phyloP scores from a whole-genome alignment of 2,329 filamentous ascomycete genomes.

The Verticillium nonalfalfae region DNA sequence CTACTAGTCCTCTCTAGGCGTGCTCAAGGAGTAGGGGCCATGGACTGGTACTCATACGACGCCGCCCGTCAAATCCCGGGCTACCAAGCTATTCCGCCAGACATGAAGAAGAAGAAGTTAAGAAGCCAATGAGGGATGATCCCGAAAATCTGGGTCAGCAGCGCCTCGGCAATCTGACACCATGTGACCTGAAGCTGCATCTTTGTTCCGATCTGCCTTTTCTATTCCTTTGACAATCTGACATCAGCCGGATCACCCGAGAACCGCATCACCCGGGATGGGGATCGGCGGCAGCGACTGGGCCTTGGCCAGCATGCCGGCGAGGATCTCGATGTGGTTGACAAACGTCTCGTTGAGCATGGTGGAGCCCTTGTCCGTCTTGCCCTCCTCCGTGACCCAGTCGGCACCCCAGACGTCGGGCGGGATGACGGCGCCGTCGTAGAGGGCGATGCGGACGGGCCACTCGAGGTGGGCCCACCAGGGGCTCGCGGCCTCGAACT shows the following conservation, averaged over 20 bases:
- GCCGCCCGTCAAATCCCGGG: too few relatives aligned
- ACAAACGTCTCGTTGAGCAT: conserved; percentile 24
- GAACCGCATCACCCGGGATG: conserved; percentile 7
- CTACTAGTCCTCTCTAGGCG: too few relatives aligned
- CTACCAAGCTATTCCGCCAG: too few relatives aligned
- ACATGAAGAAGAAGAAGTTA: too few relatives aligned
- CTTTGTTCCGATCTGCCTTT: background rate
- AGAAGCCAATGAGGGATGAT: too few relatives aligned
- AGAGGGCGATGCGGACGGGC: conserved; percentile 53
- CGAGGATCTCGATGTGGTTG: conserved; percentile 39
- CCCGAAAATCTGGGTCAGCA: too few relatives aligned
- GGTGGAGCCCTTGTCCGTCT: conserved; percentile 19
- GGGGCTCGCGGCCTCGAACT: conserved; percentile 51
- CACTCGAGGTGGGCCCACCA: conserved; percentile 59
- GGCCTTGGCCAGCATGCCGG: conserved; percentile 27
- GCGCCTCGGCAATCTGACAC: too few relatives aligned
- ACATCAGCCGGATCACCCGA: background rate
- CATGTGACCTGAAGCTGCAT: too few relatives aligned
- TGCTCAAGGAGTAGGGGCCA: too few relatives aligned
- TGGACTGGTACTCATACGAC: too few relatives aligned
- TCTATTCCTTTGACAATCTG: background rate
- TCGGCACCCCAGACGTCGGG: conserved; percentile 51
- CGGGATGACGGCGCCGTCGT: conserved; percentile 46
- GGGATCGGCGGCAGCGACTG: conserved; percentile 19
- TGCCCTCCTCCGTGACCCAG: conserved; percentile 36